phyloP scores from a whole-genome alignment of 768 basidiomycete species.

The Kondoa subrosea region DNA sequence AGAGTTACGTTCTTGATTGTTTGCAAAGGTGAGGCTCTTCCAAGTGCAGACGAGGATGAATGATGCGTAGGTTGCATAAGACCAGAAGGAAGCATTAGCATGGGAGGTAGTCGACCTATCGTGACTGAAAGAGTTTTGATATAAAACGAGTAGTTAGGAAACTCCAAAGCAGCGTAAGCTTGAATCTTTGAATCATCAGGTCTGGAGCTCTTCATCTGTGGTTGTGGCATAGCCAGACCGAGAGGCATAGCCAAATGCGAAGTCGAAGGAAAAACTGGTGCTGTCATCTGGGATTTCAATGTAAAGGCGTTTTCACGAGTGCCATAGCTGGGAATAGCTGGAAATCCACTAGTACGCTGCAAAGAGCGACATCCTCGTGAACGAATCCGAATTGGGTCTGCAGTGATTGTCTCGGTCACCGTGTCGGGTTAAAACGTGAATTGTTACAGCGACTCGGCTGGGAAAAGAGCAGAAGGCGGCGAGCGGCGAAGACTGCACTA shows the following conservation, averaged over 20 bases:
- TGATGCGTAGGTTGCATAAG: neutral
- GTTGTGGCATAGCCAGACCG: neutral
- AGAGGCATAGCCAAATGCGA: neutral
- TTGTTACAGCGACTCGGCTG: too few relatives aligned
- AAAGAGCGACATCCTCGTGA: too few relatives aligned
- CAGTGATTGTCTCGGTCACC: too few relatives aligned
- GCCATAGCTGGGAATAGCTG: too few relatives aligned
- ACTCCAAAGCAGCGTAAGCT: slow-evolving; percentile 85
- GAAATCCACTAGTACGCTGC: too few relatives aligned
- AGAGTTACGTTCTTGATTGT: too few relatives aligned
- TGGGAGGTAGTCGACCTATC: slow-evolving; percentile 50
- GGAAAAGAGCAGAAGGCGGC: too few relatives aligned
- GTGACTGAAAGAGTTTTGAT: slow-evolving; percentile 86
- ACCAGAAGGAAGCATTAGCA: neutral
- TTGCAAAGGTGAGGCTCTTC: too few relatives aligned
- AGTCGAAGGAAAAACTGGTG: neutral
- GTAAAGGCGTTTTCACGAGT: neutral
- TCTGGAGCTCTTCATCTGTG: neutral
- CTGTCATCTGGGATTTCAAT: neutral
- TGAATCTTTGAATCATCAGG: slow-evolving; percentile 38
- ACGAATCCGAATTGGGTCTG: too few relatives aligned
- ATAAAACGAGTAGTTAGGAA: slow-evolving; percentile 89
- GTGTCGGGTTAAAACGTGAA: too few relatives aligned
- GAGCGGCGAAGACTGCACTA: too few relatives aligned
- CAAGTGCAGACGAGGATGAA: too few relatives aligned